Conservation (phyloP, 1,284 basidiomycete genomes). For the Ustilago tritici region DNA sequence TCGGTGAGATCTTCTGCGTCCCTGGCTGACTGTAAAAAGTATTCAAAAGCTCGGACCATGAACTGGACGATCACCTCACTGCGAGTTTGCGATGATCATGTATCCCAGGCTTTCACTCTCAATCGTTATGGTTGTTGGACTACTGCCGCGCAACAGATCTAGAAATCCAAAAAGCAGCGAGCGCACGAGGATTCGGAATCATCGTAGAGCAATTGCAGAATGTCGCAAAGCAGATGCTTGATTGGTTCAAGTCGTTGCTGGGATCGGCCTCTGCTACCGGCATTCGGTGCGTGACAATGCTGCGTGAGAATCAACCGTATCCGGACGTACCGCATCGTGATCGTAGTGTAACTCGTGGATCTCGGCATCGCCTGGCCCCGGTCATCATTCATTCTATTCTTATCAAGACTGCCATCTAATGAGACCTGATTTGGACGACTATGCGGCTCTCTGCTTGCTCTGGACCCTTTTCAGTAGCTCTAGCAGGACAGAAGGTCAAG, state of each 20-base stretch:
- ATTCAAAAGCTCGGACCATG: background rate
- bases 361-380: background rate
- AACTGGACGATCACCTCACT: background rate
- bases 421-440: background rate
- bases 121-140: too few relatives aligned
- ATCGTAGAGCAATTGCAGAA: background rate
- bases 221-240: background rate
- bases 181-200: background rate
- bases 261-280: slow-evolving; percentile 4
- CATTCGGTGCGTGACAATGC: slow-evolving; percentile 2
- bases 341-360: background rate
- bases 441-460: background rate
- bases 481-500: background rate
- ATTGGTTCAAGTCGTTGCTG: slow-evolving; percentile 5
- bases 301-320: background rate
- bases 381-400: background rate
- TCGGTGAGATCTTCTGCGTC: background rate
- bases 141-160: too few relatives aligned
- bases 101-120: too few relatives aligned
- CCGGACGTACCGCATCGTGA: too few relatives aligned
- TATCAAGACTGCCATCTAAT: background rate
- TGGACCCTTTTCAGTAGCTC: slow-evolving; percentile 1
- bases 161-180: too few relatives aligned
- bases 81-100: background rate
- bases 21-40: background rate